A percentile compares a stretch with the other conserved stretches of the same genome.
phyloP scores from a whole-genome alignment of 257 asterid genomes.

The Mentha longifolia region DNA sequence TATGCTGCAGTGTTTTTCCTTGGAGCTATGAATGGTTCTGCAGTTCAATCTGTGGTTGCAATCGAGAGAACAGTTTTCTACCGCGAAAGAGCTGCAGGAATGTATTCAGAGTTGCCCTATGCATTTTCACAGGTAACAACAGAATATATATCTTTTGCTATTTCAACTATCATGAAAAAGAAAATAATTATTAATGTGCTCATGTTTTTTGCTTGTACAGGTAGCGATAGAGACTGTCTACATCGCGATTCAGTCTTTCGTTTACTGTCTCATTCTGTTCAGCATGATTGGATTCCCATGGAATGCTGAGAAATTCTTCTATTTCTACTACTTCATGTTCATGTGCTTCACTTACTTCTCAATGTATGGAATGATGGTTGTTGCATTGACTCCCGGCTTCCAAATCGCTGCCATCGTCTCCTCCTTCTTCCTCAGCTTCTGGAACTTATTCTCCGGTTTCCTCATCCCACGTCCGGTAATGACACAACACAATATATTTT shows the following conservation, averaged over 20 bases:
- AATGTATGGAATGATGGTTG: conserved; percentile 91
- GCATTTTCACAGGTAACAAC: conserved; percentile 97
- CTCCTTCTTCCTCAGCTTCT: conserved; percentile 84
- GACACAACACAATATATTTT: not conserved
- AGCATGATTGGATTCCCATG: conserved; percentile 80
- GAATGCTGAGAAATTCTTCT: conserved; percentile 62
- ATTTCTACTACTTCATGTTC: conserved; percentile 82
- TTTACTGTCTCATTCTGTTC: conserved; percentile 61
- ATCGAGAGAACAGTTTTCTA: conserved; percentile 82
- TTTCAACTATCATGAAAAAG: too few relatives aligned
- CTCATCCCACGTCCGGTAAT: conserved; percentile 73
- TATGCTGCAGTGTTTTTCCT: conserved; percentile 84
- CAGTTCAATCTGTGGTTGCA: conserved; percentile 77
- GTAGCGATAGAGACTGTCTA: conserved; percentile 81
- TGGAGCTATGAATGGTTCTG: conserved; percentile 76
- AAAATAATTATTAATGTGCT: not conserved
- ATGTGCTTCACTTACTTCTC: conserved; percentile 91
- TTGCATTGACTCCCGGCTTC: conserved; percentile 78
- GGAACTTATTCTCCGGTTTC: conserved; percentile 91
- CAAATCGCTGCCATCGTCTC: conserved; percentile 83
- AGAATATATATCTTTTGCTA: too few relatives aligned
- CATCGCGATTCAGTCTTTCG: conserved; percentile 64
- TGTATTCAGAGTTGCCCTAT: conserved; percentile 84
- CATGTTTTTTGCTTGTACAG: conserved; percentile 33
- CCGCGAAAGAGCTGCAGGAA: conserved; percentile 91